Evolutionary conservation across 2,329 filamentous ascomycete genomes (phyloP), one percentile per base, ranked within the genome.

Genomic region (Cercospora beticola): DNA sequence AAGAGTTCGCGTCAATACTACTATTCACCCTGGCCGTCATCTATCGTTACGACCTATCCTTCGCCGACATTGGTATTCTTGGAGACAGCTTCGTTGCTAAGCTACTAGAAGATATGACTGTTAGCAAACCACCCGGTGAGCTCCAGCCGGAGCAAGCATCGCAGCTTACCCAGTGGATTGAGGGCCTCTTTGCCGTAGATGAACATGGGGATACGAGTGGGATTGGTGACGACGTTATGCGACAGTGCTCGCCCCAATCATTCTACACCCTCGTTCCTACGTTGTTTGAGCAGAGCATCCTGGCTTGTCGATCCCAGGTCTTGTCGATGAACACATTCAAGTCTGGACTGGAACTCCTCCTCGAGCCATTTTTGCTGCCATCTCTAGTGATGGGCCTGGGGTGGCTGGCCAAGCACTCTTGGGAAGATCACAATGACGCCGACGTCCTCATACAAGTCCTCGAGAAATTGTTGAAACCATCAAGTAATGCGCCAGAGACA

Each of bases 211-310:
- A 88, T 12, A 76, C 77, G 4, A 87, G 88, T 40, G 91, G 90
- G 0, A 86, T 95, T 3, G 89, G 89, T 7, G 92, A 95, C 74
- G 92, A 94, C 67, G 82, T 94, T 7, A 92, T 94, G 87, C 89
- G 91, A 8, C 91, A 90, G 1, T 95, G 92, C 74, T 89, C 90
- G 1, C 92, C 92, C 0, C 92, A 94, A 75, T 89, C 93, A 46
- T 95, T 95, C 76, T 94, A 94, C 74, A 81, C 92, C 18, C 84
- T 95, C 4, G 88, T 93, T 14, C 90, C 92, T 1, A 90, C 91
- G 0, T 81, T 95, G 0, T 93, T 94, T 76, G 86, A 90, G 72
- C 90, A 93, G 73, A 92, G 90, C 52, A 86, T 93, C 0, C 82
- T 90, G 40, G 92, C 91, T 0, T 89, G 88, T 72, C 86, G 87